Conservation (phyloP, 2,329 filamentous ascomycete species). For the Sporothrix variecibatus region DNA sequence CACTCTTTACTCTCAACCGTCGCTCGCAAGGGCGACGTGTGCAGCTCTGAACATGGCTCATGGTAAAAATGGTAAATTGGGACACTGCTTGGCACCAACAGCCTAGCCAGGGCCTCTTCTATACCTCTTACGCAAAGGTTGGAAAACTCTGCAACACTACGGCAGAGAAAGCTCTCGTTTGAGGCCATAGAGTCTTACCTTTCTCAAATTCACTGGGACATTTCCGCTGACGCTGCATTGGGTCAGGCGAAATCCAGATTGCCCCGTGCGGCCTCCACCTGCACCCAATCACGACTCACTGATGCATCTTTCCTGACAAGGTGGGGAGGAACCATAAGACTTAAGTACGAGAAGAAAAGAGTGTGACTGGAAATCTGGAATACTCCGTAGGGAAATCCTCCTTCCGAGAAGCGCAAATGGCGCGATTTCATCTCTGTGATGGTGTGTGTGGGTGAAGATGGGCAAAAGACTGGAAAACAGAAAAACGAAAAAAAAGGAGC, state of each 20-base stretch:
- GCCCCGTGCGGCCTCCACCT: slow-evolving; percentile 9
- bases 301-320: slow-evolving; percentile 17
- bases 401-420: slow-evolving; percentile 26
- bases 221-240: slow-evolving; percentile 29
- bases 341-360: not conserved
- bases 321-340: not conserved
- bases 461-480: not conserved
- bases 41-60: not conserved
- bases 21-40: slow-evolving; percentile 4
- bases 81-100: not conserved
- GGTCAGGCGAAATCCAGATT: slow-evolving; percentile 28
- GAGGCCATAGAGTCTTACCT: no score
- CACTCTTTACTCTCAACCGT: not conserved
- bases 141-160: slow-evolving; percentile 25
- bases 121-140: slow-evolving; percentile 11
- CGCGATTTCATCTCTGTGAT: slow-evolving; percentile 24
- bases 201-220: not conserved
- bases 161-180: not conserved
- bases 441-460: not conserved
- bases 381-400: not conserved
- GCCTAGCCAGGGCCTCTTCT: not conserved
- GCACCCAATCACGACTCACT: slow-evolving; percentile 23
- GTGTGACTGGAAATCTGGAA: not conserved
- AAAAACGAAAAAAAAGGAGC: not conserved
- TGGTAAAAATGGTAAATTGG: not conserved